Evolutionary conservation across 106 monocot genomes (phyloP), one percentile per base, ranked within the genome.

Genomic region (Dendrobium catenatum): DNA sequence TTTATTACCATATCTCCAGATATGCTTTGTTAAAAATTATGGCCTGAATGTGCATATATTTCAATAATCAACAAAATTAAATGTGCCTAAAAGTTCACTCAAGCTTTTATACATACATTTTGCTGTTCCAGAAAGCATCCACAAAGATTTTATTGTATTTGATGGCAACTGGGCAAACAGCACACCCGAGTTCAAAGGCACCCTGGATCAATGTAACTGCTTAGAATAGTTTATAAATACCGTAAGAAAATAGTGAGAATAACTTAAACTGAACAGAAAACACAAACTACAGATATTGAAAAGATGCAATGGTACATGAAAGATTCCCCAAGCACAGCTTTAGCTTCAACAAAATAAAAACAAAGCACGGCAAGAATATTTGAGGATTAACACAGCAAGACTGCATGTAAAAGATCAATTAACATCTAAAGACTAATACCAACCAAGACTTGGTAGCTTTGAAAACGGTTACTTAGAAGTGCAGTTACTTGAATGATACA

Each of bases 81-180:
- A 37, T 55, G 64, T 64, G 10, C 24, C 51, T 13, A 64, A n/a
- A n/a, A 26, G 5, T 64, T 26, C 13, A 24, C 7, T 5, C 10
- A 64, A 64, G 64, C 64, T 64, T 26, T 22, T 5, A 43, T 55
- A 27, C 82, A 27, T 76, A 81, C 77, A 80, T 55, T 55, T 76
- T 82, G 88, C 97, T 97, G 85, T 97, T 97, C 97, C 97, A 97
- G 78, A 97, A 97, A 64, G 97, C 97, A 89, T 97, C 97, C 79
- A 97, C 97, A 80, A 97, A 97, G 74, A 97, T 97, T 85, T 92
- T 97, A 83, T 97, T 97, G 86, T 97, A 97, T 72, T 97, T 97
- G 78, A 97, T 93, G 78, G 97, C 97, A 81, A 97, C 75, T 40
- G 97, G 97, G 68, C 97, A 97, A 84, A 97, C 94, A 85, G 97